Evolutionary conservation across 176 grass and related monocot species (phyloP), one percentile per base, ranked within the genome.

Genomic region (Pharus latifolius): DNA sequence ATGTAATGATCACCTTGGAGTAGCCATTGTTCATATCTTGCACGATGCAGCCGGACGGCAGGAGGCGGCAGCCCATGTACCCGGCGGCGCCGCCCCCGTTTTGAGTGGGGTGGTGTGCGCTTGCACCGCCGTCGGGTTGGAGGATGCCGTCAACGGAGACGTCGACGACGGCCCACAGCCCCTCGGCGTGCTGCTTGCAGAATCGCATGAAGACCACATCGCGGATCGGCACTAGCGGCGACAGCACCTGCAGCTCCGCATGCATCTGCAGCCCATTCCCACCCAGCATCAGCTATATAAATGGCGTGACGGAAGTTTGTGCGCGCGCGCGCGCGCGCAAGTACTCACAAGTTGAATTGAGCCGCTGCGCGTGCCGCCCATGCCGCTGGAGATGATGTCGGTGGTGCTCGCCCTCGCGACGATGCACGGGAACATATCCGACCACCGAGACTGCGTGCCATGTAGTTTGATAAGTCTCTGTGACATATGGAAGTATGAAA

Each of bases 341-440:
- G 8, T 38, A 9, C 82, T 99, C 64, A 99, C 94, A 65, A 98
- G 83, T 65, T 98, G 94, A 71, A 98, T 80, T 5, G 94, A 76
- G 7, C 87, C 94, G 88, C 86, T 92, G 43, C 87, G 85, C 3
- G 94, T 88, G 72, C 94, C 86, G 56, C 86, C 87, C 83, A 98
- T 80, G 53, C 94, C 94, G 44, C 66, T 74, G 3, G 94, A 90
- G 71, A 98, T 98, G 24, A 92, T 79, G 66, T 92, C 89, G 49
- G 70, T 68, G 12, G 86, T 93, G 56, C 50, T 69, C 60, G 94
- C 83, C 67, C 84, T 78, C 43, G 94, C 75, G 62, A 98, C 79
- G 61, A 93, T 78, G 78, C 75, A 98, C 40, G 94, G 89, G 79
- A 98, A 93, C 94, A 98, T 98, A 57, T 93, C 94, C 49, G 74